Base-by-base conservation (phyloP, 2,329 filamentous ascomycete species). In the Hypoxylon sp. region DNA sequence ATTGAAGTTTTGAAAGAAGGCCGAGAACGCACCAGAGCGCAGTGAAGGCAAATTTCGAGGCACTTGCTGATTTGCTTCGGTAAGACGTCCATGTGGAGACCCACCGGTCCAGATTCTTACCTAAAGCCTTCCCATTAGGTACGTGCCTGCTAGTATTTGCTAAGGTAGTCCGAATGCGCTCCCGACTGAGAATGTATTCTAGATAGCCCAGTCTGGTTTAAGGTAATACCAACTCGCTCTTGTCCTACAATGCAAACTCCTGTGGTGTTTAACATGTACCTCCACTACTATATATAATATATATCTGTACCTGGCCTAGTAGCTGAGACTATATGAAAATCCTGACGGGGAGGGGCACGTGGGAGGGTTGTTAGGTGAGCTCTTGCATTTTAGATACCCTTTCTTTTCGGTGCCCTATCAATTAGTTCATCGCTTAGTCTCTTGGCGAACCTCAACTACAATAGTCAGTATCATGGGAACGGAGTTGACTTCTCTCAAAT, bases 11-110 rank as follows among this genome's bases (percentile, higher is more conserved):
- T 48, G 46, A 52, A 56, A 48, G 51, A 27, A 53, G 55, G 63
- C 59, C 59, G 56, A 66, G 63, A 63, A 68, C 59, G 63, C 62
- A 68, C 66, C 63, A 58, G 16, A 63, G 48, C 61, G 23, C 5
- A 27, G 29, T 29, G 46, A 68, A 61, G 63, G 62, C 60, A 65
- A 69, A 56, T 63, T 67, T 55, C 45, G 34, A 57, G 43, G 14
- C 50, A 23, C 51, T 27, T 53, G 56, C 62, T 68, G 65, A 68
- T 65, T 68, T 59, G 67, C 39, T 68, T 52, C 34, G 56, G 41
- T 46, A 66, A 58, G 39, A 46, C 34, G 23, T 37, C 55, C 63
- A 58, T 56, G 61, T 57, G 46, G 58, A 53, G 54, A 54, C 64
- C 54, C 61, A 58, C 55, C 53, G 47, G 59, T 60, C 56, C 66